A percentile compares a stretch with the other conserved stretches of the same genome.
These are phyloP conservation scores for Hylodesmum podocarpum DNA, from an alignment of 306 rosid genomes.

Conservation along the genomic window DNA sequence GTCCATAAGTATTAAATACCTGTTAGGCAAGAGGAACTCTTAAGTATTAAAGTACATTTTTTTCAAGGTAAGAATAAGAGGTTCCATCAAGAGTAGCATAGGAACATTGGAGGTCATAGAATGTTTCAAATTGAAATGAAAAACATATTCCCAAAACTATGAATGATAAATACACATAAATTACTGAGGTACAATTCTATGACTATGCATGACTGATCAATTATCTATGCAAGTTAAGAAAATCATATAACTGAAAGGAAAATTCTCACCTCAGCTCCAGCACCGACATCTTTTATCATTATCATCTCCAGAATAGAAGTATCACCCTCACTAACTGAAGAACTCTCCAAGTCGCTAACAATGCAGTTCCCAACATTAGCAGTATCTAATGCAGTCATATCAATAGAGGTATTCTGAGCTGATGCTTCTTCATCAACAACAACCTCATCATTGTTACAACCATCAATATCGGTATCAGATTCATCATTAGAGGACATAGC, in stretches of 20 bases:
- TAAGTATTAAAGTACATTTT: not conserved
- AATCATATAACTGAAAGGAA: not conserved
- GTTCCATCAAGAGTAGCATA: not conserved
- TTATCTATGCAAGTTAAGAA: not conserved
- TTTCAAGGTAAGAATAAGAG: conserved; percentile 7
- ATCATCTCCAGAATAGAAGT: conserved; percentile 72
- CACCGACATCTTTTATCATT: conserved; percentile 73
- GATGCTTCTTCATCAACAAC: conserved; percentile 34
- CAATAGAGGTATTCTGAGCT: conserved; percentile 29
- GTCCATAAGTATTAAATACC: conserved; percentile 91
- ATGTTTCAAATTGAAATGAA: conserved; percentile 6
- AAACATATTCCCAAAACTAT: not conserved
- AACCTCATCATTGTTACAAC: conserved; percentile 20
- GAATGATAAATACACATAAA: not conserved
- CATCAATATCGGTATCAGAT: conserved; percentile 36
- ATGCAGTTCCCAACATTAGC: conserved; percentile 2
- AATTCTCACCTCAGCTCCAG: conserved; percentile 69
- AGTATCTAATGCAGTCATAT: conserved; percentile 20
- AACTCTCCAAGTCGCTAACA: conserved; percentile 33
- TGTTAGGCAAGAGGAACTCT: conserved; percentile 27
- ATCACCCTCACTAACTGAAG: conserved; percentile 38
- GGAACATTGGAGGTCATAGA: not conserved
- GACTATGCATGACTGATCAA: not conserved
- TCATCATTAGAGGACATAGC: conserved; percentile 49
- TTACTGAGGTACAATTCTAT: not conserved